Evolutionary conservation across 345 rosid species (phyloP).

Genomic region (Hypericum perforatum): DNA sequence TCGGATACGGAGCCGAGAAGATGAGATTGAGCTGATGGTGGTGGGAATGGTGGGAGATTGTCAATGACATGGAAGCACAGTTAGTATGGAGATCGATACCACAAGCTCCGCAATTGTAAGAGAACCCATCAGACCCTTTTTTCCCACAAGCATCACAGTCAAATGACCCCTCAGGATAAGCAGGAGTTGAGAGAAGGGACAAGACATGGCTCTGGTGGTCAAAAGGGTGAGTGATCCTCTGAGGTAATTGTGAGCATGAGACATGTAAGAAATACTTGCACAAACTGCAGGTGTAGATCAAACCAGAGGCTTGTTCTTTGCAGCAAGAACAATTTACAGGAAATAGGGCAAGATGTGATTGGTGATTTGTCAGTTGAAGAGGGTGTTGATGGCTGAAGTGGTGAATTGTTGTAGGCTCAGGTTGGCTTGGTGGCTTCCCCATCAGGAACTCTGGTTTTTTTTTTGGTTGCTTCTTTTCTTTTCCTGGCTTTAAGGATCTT

Average conservation of each 20-base stretch:
- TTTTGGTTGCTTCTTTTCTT: no score
- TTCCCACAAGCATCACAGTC: slow-evolving; percentile 28
- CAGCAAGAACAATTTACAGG: slow-evolving; percentile 24
- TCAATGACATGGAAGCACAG: slow-evolving; percentile 36
- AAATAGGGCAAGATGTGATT: slow-evolving; percentile 14
- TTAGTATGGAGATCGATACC: slow-evolving; percentile 33
- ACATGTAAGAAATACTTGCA: slow-evolving; percentile 32
- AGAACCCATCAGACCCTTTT: slow-evolving; percentile 33
- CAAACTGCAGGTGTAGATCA: slow-evolving; percentile 23
- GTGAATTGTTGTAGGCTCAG: slow-evolving; percentile 20
- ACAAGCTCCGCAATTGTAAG: slow-evolving; percentile 32
- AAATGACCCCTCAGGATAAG: slow-evolving; percentile 24
- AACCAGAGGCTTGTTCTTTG: slow-evolving; percentile 21
- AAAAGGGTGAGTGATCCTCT: slow-evolving; percentile 34
- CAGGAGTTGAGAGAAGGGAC: slow-evolving; percentile 20
- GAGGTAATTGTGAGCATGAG: slow-evolving; percentile 31
- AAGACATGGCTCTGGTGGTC: slow-evolving; percentile 27
- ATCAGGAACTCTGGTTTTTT: neutral
- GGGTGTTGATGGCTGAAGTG: slow-evolving; percentile 49
- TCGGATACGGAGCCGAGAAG: slow-evolving; percentile 22
- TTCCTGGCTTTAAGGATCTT: no score
- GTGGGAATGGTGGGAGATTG: slow-evolving; percentile 26
- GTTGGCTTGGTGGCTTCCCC: slow-evolving; percentile 16
- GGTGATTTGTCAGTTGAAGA: slow-evolving; percentile 17
- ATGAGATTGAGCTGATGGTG: slow-evolving; percentile 35